Percentiles rank a stretch among this genome's conserved stretches.
Evolutionary conservation across 768 basidiomycete species (phyloP).

Genomic region (Boletus huronensis): DNA sequence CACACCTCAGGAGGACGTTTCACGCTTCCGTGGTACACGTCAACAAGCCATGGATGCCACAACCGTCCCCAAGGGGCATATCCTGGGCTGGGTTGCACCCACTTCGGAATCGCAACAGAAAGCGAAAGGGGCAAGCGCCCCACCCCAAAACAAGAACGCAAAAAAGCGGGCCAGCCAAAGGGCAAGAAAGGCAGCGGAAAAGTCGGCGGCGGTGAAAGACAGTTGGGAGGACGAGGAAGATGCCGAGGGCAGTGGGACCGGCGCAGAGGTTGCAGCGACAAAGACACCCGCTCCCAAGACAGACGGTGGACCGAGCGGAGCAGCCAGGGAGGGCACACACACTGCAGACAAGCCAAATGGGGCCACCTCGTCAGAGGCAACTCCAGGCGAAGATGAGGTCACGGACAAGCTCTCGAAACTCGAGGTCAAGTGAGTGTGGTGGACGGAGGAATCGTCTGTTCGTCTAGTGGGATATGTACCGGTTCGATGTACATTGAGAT

Average conservation of each 20-base stretch:
- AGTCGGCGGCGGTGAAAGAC: conserved; percentile 59
- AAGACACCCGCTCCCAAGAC: conserved; percentile 26
- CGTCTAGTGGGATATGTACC: not conserved
- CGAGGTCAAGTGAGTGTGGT: conserved; percentile 43
- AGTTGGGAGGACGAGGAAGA: conserved; percentile 78
- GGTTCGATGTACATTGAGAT: not conserved
- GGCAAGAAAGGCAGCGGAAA: conserved; percentile 59
- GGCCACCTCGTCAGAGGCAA: conserved; percentile 16
- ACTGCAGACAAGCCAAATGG: conserved; percentile 23
- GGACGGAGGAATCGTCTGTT: not conserved
- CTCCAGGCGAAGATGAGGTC: conserved; percentile 33
- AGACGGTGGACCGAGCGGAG: not conserved
- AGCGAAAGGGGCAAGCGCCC: conserved; percentile 26
- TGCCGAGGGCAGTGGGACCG: conserved; percentile 26
- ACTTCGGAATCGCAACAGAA: conserved; percentile 38
- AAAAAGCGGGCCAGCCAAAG: conserved; percentile 79
- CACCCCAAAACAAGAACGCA: conserved; percentile 70
- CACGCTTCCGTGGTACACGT: conserved; percentile 76
- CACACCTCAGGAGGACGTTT: conserved; percentile 91
- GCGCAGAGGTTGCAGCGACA: not conserved
- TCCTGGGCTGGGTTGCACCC: conserved; percentile 76
- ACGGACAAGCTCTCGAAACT: conserved; percentile 55
- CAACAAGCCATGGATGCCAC: conserved; percentile 69
- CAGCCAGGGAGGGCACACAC: conserved; percentile 18
- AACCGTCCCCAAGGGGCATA: conserved; percentile 70